Base-by-base conservation (phyloP, 768 basidiomycete species). In the Termitomyces sp. region DNA sequence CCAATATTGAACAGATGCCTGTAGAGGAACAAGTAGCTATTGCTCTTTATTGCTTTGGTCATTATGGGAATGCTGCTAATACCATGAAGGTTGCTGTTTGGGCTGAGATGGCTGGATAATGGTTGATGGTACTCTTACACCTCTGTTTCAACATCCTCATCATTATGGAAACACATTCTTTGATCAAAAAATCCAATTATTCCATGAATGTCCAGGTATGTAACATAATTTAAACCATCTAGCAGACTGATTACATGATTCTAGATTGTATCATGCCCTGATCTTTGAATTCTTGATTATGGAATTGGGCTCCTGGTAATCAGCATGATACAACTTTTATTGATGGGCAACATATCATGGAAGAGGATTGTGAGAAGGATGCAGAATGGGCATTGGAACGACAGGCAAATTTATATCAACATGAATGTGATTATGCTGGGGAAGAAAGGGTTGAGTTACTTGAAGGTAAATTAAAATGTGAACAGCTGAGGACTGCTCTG, bases 181-280 rank as follows among this genome's bases (percentile, higher is more conserved):
- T 62, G 73, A 76, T 58, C 59, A 68, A 3, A 77, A n/a, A 77
- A 55, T 70, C 66, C 14, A 71, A 74, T 33, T 77, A 78, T 53
- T 75, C 72, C 0, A 44, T 76, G 20, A 76, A 67, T 57, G 34
- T 62, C 9, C 62, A 65, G 43, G 62, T 65, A 45, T 59, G 39
- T 55, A n/a, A n/a, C n/a, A n/a, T n/a, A n/a, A n/a, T n/a, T n/a
- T n/a, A n/a, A n/a, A n/a, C n/a, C n/a, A n/a, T n/a, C n/a, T n/a
- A n/a, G n/a, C n/a, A n/a, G n/a, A 46, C 32, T 26, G 33, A 22
- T 47, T 37, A 26, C 22, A 4, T 8, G 30, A 30, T 13, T 46
- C 9, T 33, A 65, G 65, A 14, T 68, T 34, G 55, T 64, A 16
- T 62, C 59, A 18, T 42, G 56, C 3, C 64, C 62, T 30, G 56